Conservation (phyloP, 768 basidiomycete genomes). For the Boletus eberwhitei region DNA sequence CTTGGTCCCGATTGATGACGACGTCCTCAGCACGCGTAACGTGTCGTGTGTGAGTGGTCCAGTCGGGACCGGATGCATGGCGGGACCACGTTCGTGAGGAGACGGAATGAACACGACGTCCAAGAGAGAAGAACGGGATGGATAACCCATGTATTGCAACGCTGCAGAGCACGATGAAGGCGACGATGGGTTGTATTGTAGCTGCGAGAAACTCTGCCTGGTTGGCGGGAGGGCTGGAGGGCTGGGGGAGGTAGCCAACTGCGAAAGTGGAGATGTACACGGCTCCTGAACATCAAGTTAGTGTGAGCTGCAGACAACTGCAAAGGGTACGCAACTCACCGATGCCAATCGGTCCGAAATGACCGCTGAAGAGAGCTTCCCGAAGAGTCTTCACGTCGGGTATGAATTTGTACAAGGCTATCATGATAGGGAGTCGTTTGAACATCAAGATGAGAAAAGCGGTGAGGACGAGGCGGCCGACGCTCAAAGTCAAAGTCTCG, state of each 20-base stretch:
- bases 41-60: slow-evolving; percentile 74
- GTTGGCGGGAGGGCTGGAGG: slow-evolving; percentile 43
- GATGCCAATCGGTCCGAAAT: slow-evolving; percentile 89
- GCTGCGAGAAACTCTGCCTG: slow-evolving; percentile 66
- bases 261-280: slow-evolving; percentile 92
- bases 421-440: slow-evolving; percentile 78
- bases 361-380: slow-evolving; percentile 92
- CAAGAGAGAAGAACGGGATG: slow-evolving; percentile 92
- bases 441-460: slow-evolving; percentile 80
- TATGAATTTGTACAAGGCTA: slow-evolving; percentile 86
- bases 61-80: slow-evolving; percentile 70
- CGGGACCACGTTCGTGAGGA: slow-evolving; percentile 88
- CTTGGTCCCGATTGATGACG: slow-evolving; percentile 78
- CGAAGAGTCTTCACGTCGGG: slow-evolving; percentile 94
- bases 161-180: slow-evolving; percentile 91
- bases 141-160: slow-evolving; percentile 87
- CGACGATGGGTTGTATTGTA: slow-evolving; percentile 88
- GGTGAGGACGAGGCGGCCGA: slow-evolving; percentile 83
- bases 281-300: slow-evolving; percentile 49
- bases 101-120: slow-evolving; percentile 79
- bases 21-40: slow-evolving; percentile 73
- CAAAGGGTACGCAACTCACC: slow-evolving; percentile 37
- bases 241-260: slow-evolving; percentile 51
- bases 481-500: slow-evolving; percentile 59
- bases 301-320: not conserved